Conservation (phyloP, 2,329 filamentous ascomycete species). For the Aspergillus sp. region DNA sequence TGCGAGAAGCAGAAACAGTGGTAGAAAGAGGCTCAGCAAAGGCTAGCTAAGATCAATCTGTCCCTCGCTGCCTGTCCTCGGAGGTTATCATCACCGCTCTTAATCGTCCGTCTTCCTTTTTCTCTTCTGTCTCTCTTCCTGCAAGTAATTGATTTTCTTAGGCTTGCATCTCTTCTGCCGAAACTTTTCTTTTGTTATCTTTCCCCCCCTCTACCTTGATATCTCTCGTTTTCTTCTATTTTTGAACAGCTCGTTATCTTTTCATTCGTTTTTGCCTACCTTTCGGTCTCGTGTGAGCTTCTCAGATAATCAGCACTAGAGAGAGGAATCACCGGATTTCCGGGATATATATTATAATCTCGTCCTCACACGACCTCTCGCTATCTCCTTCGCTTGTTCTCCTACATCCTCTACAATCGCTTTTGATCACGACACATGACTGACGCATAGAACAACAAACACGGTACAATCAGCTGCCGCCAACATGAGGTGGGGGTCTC, state of each 20-base stretch:
- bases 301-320: background rate
- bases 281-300: background rate
- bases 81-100: background rate
- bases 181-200: background rate
- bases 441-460: conserved; percentile 9
- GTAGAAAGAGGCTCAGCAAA: background rate
- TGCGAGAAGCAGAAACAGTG: background rate
- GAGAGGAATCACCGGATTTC: background rate
- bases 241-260: background rate
- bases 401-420: background rate
- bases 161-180: background rate
- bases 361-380: background rate
- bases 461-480: conserved; percentile 6
- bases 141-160: background rate
- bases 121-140: background rate
- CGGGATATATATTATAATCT: background rate
- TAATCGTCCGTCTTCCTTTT: background rate
- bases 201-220: background rate
- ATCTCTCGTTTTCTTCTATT: conserved; percentile 3
- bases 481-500: conserved; percentile 26
- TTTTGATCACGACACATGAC: conserved; percentile 14
- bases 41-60: background rate
- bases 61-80: background rate
- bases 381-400: background rate
- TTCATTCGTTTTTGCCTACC: background rate